These are phyloP conservation scores for Penicillium verhagenii DNA, from an alignment of 495 filamentous ascomycete genomes.

Conservation along the genomic window DNA sequence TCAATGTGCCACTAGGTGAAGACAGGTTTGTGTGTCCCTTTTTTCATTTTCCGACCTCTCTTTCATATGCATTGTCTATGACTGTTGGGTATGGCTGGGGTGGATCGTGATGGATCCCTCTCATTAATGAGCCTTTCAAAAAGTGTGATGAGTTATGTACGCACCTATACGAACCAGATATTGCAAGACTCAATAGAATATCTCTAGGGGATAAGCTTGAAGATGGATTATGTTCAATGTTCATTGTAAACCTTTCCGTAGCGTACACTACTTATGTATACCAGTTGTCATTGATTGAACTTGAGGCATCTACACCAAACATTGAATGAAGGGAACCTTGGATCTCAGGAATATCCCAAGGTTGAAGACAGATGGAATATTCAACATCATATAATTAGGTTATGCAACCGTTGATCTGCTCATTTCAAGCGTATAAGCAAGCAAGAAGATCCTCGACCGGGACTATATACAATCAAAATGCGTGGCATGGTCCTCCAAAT, in stretches of 20 bases:
- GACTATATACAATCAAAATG: constrained; percentile 32
- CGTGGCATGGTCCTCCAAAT: constrained; percentile 14
- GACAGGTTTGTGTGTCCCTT: constrained; percentile 19
- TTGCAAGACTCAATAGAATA: constrained; percentile 15
- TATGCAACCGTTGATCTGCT: constrained; percentile 11
- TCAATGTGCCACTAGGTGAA: constrained; percentile 24
- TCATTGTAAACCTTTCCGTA: too few species aligned
- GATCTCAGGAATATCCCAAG: too few species aligned
- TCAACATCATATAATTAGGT: constrained; percentile 19
- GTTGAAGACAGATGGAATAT: background rate
- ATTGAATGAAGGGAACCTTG: too few species aligned
- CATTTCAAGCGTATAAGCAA: constrained; percentile 9
- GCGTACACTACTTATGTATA: too few species aligned
- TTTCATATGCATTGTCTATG: constrained; percentile 23
- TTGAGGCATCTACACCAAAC: too few species aligned
- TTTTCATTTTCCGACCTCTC: constrained; percentile 16
- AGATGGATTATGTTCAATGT: too few species aligned
- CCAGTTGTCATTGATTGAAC: too few species aligned
- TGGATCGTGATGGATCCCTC: constrained; percentile 22
- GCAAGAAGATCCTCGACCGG: background rate
- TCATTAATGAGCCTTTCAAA: constrained; percentile 26
- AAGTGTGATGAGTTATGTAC: constrained; percentile 34
- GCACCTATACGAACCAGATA: constrained; percentile 26
- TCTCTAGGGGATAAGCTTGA: background rate
- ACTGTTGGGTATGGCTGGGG: constrained; percentile 23